A percentile compares a stretch with the other conserved stretches of the same genome.
Evolutionary conservation across 192 early-diverging fungal genomes (phyloP).

Genomic region (Coemansia reversa): DNA sequence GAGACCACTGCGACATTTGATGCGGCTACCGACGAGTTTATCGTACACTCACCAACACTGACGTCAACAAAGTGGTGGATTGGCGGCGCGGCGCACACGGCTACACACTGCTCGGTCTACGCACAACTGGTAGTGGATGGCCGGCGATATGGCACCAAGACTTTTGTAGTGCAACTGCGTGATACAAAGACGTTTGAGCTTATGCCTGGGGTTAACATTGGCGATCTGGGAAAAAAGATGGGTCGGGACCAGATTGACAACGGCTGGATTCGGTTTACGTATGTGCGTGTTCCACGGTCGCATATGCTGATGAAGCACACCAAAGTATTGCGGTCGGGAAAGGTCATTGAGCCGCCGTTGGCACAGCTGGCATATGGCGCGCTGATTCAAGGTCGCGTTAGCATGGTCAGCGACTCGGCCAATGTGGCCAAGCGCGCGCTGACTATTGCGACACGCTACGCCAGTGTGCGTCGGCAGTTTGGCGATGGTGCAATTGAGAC

Average conservation of each 20-base stretch:
- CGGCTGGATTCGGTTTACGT: slow-evolving; percentile 90
- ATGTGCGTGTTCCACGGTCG: slow-evolving; percentile 84
- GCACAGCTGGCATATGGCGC: slow-evolving; percentile 87
- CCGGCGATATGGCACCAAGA: slow-evolving; percentile 81
- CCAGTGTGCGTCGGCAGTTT: slow-evolving; percentile 90
- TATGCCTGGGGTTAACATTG: slow-evolving; percentile 85
- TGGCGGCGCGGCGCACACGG: slow-evolving; percentile 90
- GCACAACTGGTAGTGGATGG: slow-evolving; percentile 82
- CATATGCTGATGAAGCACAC: slow-evolving; percentile 95
- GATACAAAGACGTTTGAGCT: slow-evolving; percentile 75
- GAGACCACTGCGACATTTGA: slow-evolving; percentile 93
- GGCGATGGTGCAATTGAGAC: slow-evolving; percentile 70
- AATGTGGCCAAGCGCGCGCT: slow-evolving; percentile 87
- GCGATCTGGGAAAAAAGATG: slow-evolving; percentile 94
- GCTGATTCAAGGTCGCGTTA: slow-evolving; percentile 78
- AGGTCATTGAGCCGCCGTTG: slow-evolving; percentile 77
- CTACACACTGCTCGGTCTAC: slow-evolving; percentile 78
- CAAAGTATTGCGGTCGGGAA: slow-evolving; percentile 76
- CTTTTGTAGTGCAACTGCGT: slow-evolving; percentile 85
- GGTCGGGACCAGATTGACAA: slow-evolving; percentile 89
- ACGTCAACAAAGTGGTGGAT: slow-evolving; percentile 97
- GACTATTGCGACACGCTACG: slow-evolving; percentile 88
- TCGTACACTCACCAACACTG: slow-evolving; percentile 76
- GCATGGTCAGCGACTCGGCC: slow-evolving; percentile 81
- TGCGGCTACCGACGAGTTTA: slow-evolving; percentile 77